A percentile compares a stretch with the other conserved stretches of the same genome.
Conservation (phyloP, 345 rosid genomes). For the Pistacia atlantica region DNA sequence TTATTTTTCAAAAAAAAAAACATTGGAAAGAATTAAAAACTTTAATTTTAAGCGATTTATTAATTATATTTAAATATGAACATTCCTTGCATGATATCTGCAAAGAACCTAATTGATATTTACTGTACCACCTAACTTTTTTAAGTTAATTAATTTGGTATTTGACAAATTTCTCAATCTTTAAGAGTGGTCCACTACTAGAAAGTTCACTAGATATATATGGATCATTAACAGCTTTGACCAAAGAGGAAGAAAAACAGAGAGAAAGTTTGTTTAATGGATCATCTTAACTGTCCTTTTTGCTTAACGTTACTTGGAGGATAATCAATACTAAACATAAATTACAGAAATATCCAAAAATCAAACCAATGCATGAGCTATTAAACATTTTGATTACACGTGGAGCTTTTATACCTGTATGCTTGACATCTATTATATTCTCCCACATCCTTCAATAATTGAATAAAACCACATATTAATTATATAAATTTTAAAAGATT, state of each 20-base stretch:
- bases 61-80: neutral
- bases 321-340: neutral
- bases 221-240: neutral
- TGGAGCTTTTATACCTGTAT: neutral
- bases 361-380: neutral
- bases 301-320: conserved; percentile 2
- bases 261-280: neutral
- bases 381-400: neutral
- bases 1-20: neutral
- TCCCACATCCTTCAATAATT: no score
- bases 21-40: neutral
- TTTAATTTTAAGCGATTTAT: conserved; percentile 6
- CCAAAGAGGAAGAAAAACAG: neutral
- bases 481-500: no score
- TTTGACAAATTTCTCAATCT: neutral
- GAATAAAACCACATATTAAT: no score
- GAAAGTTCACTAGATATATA: neutral
- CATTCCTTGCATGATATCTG: neutral
- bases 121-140: neutral
- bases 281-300: neutral
- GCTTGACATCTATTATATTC: neutral
- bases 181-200: neutral
- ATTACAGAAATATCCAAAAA: no score
- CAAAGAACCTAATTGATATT: neutral
- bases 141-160: neutral